These are phyloP conservation scores for Coemansia sp. DNA, from an alignment of 192 early-diverging fungal genomes.

Conservation along the genomic window DNA sequence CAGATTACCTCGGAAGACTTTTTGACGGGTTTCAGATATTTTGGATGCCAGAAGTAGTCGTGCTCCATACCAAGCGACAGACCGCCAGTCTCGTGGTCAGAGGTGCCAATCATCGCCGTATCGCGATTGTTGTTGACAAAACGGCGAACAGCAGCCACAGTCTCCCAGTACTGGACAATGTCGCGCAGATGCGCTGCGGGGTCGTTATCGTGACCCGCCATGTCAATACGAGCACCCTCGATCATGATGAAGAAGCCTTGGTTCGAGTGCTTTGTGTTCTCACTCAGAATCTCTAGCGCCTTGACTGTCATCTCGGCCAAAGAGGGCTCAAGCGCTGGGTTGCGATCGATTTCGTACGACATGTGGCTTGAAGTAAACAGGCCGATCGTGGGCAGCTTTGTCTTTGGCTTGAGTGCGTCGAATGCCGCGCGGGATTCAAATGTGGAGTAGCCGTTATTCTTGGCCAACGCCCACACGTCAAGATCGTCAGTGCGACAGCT, in stretches of 20 bases:
- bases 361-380: constrained; percentile 57
- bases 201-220: constrained; percentile 64
- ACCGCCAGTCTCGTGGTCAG: constrained; percentile 70
- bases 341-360: constrained; percentile 58
- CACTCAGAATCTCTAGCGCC: constrained; percentile 45
- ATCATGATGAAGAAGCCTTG: constrained; percentile 64
- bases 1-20: constrained; percentile 41
- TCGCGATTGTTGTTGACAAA: constrained; percentile 56
- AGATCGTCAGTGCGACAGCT: constrained; percentile 51
- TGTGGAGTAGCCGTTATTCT: constrained; percentile 11
- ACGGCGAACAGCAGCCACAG: constrained; percentile 45
- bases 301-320: constrained; percentile 59
- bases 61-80: constrained; percentile 54
- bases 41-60: constrained; percentile 60
- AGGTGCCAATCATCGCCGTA: constrained; percentile 59
- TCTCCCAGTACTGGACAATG: constrained; percentile 60
- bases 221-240: constrained; percentile 65
- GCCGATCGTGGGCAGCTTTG: constrained; percentile 49
- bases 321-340: constrained; percentile 50
- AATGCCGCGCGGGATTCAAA: constrained; percentile 18
- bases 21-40: constrained; percentile 27
- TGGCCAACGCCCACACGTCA: constrained; percentile 38
- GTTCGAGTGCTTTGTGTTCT: constrained; percentile 7
- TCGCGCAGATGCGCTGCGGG: constrained; percentile 63
- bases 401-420: constrained; percentile 13